These are phyloP conservation scores for Chytriomyces confervae DNA, from an alignment of 192 early-diverging fungal genomes.

Conservation along the genomic window DNA sequence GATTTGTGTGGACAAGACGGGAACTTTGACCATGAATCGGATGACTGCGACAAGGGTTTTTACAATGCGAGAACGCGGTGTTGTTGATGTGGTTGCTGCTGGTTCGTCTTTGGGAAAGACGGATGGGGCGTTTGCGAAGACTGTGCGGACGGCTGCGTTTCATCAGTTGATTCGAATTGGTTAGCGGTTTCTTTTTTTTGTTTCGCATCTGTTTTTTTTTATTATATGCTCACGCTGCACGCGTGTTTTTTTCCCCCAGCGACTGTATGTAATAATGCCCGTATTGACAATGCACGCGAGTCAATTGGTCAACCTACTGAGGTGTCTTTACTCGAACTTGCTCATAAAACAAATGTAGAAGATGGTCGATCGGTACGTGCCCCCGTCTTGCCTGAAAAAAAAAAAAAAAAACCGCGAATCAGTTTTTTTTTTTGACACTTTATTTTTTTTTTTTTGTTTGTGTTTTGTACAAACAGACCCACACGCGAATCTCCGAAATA, in stretches of 20 bases:
- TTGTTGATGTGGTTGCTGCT: constrained; percentile 52
- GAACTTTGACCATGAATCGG: constrained; percentile 93
- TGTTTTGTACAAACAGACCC: not conserved
- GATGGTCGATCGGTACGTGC: constrained; percentile 74
- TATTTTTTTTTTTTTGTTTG: constrained; percentile 20
- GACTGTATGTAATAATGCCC: constrained; percentile 92
- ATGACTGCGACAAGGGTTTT: constrained; percentile 91
- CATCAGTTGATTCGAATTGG: constrained; percentile 59
- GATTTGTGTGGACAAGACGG: constrained; percentile 97
- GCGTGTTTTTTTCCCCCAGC: constrained; percentile 50
- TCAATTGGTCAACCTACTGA: constrained; percentile 93
- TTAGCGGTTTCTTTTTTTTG: constrained; percentile 29
- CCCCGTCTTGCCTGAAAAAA: no score
- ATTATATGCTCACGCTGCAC: not conserved
- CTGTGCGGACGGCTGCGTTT: constrained; percentile 46
- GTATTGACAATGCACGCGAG: constrained; percentile 72
- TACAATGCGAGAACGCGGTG: constrained; percentile 55
- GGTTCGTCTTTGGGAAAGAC: constrained; percentile 47
- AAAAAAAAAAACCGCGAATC: no score
- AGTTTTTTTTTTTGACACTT: no score
- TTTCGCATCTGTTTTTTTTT: constrained; percentile 9
- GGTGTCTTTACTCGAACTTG: constrained; percentile 84
- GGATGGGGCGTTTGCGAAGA: constrained; percentile 59
- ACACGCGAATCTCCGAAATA: constrained; percentile 70
- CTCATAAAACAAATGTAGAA: constrained; percentile 57